phyloP scores from a whole-genome alignment of 2,329 filamentous ascomycete species.

The Sporothrix variecibatus region DNA sequence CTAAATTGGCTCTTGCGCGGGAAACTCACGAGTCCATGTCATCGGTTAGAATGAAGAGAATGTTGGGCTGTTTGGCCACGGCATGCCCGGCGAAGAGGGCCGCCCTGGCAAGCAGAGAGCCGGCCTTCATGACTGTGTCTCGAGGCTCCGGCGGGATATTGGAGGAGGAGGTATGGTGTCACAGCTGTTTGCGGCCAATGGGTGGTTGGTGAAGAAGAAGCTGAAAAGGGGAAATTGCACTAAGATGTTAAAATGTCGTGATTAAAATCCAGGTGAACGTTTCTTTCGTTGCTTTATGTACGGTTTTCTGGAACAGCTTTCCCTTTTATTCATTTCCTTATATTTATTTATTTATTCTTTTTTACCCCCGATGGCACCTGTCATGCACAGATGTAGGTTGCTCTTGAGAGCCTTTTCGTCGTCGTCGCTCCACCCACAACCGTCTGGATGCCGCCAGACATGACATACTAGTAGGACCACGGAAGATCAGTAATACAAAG shows the following conservation, averaged over 20 bases:
- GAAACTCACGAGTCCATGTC: constrained; percentile 15
- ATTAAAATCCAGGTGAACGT: background rate
- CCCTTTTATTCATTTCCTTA: background rate
- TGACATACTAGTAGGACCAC: background rate
- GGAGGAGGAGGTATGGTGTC: background rate
- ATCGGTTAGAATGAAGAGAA: background rate
- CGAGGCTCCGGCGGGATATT: background rate
- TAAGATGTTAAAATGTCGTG: background rate
- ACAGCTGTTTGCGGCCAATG: background rate
- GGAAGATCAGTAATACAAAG: background rate
- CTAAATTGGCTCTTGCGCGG: background rate
- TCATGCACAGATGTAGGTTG: background rate
- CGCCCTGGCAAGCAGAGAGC: background rate
- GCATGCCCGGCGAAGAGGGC: background rate
- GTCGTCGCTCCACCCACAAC: background rate
- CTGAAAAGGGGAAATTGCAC: background rate
- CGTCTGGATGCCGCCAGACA: background rate
- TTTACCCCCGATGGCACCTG: background rate
- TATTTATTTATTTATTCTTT: background rate
- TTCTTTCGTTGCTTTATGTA: background rate
- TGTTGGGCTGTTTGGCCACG: constrained; percentile 1
- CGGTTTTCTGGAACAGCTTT: background rate
- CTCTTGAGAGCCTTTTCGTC: background rate
- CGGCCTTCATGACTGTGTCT: background rate
- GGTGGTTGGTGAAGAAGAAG: background rate